Conservation (phyloP, 257 asterid species). For the Salvia miltiorrhiza region DNA sequence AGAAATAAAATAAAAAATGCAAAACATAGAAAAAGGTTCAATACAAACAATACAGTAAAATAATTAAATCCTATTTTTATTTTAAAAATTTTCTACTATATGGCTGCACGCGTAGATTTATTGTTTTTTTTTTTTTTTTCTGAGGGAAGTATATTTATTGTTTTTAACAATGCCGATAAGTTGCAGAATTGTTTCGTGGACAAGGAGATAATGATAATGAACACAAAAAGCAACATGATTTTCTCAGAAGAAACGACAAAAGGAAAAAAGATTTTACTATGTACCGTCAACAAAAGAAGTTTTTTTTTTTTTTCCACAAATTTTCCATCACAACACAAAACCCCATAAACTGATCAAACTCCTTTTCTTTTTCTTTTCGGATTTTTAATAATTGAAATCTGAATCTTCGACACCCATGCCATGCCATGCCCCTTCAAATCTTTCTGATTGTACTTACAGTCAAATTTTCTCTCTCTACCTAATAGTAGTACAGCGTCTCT, state of each 20-base stretch:
- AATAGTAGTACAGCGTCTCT: slow-evolving; percentile 36
- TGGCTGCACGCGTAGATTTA: too few species aligned
- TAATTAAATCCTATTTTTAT: too few species aligned
- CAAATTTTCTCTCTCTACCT: slow-evolving; percentile 25
- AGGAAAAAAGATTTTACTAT: slow-evolving; percentile 27
- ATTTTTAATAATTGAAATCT: background rate
- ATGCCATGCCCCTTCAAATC: slow-evolving; percentile 47
- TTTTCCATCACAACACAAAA: slow-evolving; percentile 46
- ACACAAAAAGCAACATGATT: slow-evolving; percentile 4
- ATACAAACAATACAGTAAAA: too few species aligned
- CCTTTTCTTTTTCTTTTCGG: background rate
- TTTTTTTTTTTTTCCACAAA: slow-evolving; percentile 6
- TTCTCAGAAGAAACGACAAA: slow-evolving; percentile 31
- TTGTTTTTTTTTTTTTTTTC: background rate
- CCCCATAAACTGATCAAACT: slow-evolving; percentile 39
- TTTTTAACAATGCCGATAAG: slow-evolving; percentile 1
- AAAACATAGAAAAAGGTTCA: too few species aligned
- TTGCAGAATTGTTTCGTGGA: background rate
- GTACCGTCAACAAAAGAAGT: slow-evolving; percentile 33
- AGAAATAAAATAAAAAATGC: too few species aligned
- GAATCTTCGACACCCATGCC: slow-evolving; percentile 12
- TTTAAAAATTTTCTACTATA: too few species aligned
- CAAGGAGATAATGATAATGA: background rate
- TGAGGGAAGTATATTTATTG: background rate
- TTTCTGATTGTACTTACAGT: slow-evolving; percentile 30